Base-by-base conservation (phyloP, 2,329 filamentous ascomycete species). In the Alternaria gansuensis region DNA sequence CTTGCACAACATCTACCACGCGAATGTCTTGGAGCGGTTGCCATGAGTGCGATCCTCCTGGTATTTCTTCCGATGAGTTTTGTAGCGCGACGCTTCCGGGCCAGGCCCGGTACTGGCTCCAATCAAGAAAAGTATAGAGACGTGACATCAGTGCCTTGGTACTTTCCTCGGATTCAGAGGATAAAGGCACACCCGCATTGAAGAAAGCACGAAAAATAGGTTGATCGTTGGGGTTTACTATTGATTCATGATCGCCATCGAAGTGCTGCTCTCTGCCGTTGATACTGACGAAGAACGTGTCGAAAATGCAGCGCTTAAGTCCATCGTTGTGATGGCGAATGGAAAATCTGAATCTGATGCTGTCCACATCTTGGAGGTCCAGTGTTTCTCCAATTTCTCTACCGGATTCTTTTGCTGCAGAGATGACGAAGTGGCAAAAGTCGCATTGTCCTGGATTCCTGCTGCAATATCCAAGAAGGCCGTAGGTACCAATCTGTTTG, bases 1-100 rank as follows among this genome's bases (percentile, higher is more conserved):
- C 21, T 11, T 45, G n/a, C 6, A n/a, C 17, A 31, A 61, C 49
- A 51, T 57, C 58, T 34, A 51, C 21, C 6, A 57, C 44, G 21
- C 40, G 50, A 6, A 61, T 28, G 23, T 57, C 23, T 34, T 39
- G n/a, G 21, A 51, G 54, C 8, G 24, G 3, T 37, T 51, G 21
- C 8, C 17, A 29, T 29, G 41, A 3, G 9, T 17, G 13, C 4
- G 10, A 5, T 33, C 17, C 37, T 40, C 37, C 37, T 5, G 37
- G 37, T 4, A 5, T 33, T 2, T 41, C 31, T 17, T 14, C 33
- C 13, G 14, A 14, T 36, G 11, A 10, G 23, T n/a, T 24, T 23
- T n/a, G 26, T 26, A 40, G 23, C 14, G 21, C 6, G 9, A 24
- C 10, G 23, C 21, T 21, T 23, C n/a, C 45, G 8, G 26, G 8